Base-by-base conservation (phyloP, 805 yeast genomes). In the Candida taoyuanica region DNA sequence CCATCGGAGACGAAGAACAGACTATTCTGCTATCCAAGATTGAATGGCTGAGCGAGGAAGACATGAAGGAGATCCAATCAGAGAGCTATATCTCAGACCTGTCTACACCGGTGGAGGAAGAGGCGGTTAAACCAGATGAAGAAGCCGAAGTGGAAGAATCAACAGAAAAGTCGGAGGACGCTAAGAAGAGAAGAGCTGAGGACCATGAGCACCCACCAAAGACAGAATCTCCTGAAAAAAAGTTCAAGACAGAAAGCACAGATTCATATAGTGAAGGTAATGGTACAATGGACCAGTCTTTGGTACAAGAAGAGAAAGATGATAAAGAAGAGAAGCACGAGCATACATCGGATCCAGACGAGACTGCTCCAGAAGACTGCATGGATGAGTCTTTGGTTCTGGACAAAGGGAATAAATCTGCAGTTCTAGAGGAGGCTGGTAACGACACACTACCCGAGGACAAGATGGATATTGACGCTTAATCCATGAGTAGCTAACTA, bases 301-400 rank as follows among this genome's bases (percentile, higher is more conserved):
- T 25, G 15, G 28, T 13, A 9, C 7, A 28, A 11, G 30, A 28
- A 7, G 11, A 12, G 7, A 6, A 12, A 7, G 16, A 28, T 6
- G 18, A 15, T 21, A 21, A 21, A 21, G 7, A 21, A 21, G 9
- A 21, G 24, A 21, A 21, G 24, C 7, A 21, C 24, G 11, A 21
- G 30, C 20, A 20, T n/a, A n/a, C 23, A 1, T 33, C 34, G 11
- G 20, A 15, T 12, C 16, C 16, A 6, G 37, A 31, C 23, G 37
- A 32, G 7, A 14, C 23, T 7, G 41, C 42, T 12, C 42, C 46
- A 11, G 48, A 39, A 16, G 49, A 42, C 27, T 29, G 29, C 13
- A 45, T 42, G 43, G 29, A 56, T 12, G 64, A 58, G 17, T 50
- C 47, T 32, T 46, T 63, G 39, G 62, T 33, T 18, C 14, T 49